Percentiles rank a stretch among this genome's conserved stretches.
Conservation (phyloP, 352 stramenopile species). For the Thraustochytrium sp. region DNA sequence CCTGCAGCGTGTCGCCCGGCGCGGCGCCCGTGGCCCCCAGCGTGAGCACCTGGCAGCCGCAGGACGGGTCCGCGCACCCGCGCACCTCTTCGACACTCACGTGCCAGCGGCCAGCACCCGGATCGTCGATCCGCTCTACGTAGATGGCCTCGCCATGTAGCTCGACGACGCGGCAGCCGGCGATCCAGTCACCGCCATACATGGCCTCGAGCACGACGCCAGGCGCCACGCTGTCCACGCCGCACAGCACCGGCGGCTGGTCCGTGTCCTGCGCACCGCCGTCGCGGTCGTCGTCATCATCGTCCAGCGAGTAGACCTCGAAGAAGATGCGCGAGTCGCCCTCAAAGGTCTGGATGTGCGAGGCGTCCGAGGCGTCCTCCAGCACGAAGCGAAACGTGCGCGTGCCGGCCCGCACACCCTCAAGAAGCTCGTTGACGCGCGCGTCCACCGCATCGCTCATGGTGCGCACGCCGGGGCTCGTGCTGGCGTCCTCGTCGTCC, state of each 20-base stretch:
- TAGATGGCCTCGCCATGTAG: background rate
- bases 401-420: background rate
- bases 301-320: background rate
- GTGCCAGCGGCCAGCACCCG: background rate
- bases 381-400: background rate
- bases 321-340: background rate
- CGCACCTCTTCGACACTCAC: background rate
- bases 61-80: background rate
- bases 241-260: background rate
- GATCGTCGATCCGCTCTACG: background rate
- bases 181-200: background rate
- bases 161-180: background rate
- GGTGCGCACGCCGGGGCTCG: background rate
- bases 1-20: background rate
- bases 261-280: background rate
- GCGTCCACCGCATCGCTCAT: background rate
- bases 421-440: background rate
- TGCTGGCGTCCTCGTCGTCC: background rate
- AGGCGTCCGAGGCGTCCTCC: slow-evolving; percentile 7
- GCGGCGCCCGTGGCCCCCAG: background rate
- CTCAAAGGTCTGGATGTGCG: slow-evolving; percentile 19
- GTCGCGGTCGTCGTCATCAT: background rate
- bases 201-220: background rate
- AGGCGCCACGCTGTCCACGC: background rate
- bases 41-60: background rate